Base-by-base conservation (phyloP, 352 stramenopile species). In the Globisporangium polare region DNA sequence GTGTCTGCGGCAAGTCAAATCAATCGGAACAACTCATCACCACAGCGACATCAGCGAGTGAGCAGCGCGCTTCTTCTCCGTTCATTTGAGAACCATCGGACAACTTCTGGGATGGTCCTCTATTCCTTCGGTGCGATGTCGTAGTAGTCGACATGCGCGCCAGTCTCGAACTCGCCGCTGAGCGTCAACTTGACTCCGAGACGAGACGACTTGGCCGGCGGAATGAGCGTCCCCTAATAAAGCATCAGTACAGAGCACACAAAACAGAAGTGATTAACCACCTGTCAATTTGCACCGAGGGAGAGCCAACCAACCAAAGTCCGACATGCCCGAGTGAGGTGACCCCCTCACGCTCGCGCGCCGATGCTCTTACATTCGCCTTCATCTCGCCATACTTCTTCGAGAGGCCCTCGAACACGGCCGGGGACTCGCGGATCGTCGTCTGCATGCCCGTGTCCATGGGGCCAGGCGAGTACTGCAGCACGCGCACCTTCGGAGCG, bases 401-500 rank as follows among this genome's bases (percentile, higher is more conserved):
- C 4, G 64, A 51, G 31, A 89, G 67, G n/a, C 70, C 67, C 2
- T 67, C 51, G 20, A 80, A 68, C 26, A 89, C 74, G 8, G 27
- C 46, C 4, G 71, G 47, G 9, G 73, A 84, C 51, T 88, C 77
- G 22, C 83, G 83, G 43, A 92, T 77, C n/a, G 66, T 75, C 39
- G 66, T 52, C 61, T 92, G 77, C 88, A 97, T 97, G 58, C 82
- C 80, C 45, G 86, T 96, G 64, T 96, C 79, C 80, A 97, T 91
- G 0, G 88, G 82, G 20, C 89, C 89, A 0, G 89, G 89, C 45
- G 89, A 89, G 60, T 97, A 97, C 71, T 80, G 92, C 15, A 97
- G 74, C 42, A 92, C 75, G 20, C 77, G 78, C 13, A 90, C 62
- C 35, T 69, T 75, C 12, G 53, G 66, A 8, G 2, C 9, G 13